Evolutionary conservation across 371 early-diverging fungal genomes (phyloP), one percentile per base, ranked within the genome.

Genomic region (Gilbertella persicaria): DNA sequence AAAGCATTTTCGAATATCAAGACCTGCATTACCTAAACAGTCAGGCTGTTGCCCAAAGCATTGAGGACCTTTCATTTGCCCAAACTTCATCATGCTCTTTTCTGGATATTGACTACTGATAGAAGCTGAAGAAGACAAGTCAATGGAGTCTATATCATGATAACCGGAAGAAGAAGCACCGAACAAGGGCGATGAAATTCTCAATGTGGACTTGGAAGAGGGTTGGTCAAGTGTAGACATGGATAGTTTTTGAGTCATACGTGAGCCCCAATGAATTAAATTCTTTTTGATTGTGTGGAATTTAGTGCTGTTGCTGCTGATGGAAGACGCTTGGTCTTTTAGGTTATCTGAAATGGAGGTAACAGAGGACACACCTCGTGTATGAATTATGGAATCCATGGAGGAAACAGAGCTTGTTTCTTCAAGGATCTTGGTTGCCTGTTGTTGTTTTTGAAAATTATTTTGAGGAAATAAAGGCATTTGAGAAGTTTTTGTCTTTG

Each of bases 1-100:
- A 7, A 67, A 62, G 24, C 58, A 54, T 5, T 58, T 58, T 19
- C 62, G 51, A 25, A 69, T 69, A 50, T 65, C 69, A 21, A 65
- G 21, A 21, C 66, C 66, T 17, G 66, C 69, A 36, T 69, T 54
- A 2, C 66, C 62, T 26, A 65, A 48, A 33, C 59, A 51, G 4
- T 55, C 66, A 6, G 62, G 66, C 0, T 59, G 52, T 7, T 55
- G 45, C 12, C 66, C 66, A 44, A 65, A 66, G 23, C 62, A 46
- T 42, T 69, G 65, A 2, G 62, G 66, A 2, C 46, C 42, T 20
- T 40, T 36, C 5, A 58, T 45, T 12, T 58, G 58, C 10, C 58
- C 58, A 25, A 58, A 45, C 7, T 50, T 51, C 58, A 52, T 58
- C n/a, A 46, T 26, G 13, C 52, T 58, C 13, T 50, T 42, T 6